A percentile compares a stretch with the other conserved stretches of the same genome.
These are phyloP conservation scores for Hypoxylon fuscum DNA, from an alignment of 495 filamentous ascomycete species.

Conservation along the genomic window DNA sequence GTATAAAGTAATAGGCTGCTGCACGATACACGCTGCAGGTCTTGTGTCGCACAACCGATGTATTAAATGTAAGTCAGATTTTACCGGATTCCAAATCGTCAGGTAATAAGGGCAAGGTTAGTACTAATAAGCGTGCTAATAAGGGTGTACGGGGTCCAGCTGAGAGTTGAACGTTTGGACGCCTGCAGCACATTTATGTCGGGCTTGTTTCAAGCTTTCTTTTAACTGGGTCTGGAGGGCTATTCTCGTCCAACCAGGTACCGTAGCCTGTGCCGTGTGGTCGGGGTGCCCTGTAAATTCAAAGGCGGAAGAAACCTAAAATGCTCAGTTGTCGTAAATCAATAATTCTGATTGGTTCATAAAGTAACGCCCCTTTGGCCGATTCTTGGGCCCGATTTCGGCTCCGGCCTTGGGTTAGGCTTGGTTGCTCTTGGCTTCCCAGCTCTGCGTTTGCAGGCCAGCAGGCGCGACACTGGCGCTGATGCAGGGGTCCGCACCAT, in stretches of 20 bases:
- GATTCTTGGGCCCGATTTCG: conserved; percentile 33
- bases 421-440: conserved; percentile 12
- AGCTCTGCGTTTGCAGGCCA: background rate
- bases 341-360: conserved; percentile 6
- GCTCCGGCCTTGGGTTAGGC: conserved; percentile 23
- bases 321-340: conserved; percentile 16
- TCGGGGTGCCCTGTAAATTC: conserved; percentile 28
- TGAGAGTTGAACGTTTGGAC: too few species aligned
- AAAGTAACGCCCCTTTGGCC: conserved; percentile 11
- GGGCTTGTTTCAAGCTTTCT: conserved; percentile 20
- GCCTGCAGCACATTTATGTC: too few species aligned
- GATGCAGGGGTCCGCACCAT: conserved; percentile 31
- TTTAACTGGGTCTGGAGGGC: background rate
- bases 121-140: too few species aligned
- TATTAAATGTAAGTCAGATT: conserved; percentile 10
- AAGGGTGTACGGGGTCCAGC: too few species aligned
- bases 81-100: conserved; percentile 21
- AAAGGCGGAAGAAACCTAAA: conserved; percentile 27
- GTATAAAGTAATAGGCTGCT: conserved; percentile 21
- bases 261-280: conserved; percentile 7
- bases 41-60: conserved; percentile 11
- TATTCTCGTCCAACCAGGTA: conserved; percentile 13
- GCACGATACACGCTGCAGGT: conserved; percentile 13
- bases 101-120: conserved; percentile 1
- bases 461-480: too few species aligned